A percentile compares a stretch with the other conserved stretches of the same genome.
Conservation (phyloP, 805 yeast genomes). For the Saccharomyces kudriavzevii region DNA sequence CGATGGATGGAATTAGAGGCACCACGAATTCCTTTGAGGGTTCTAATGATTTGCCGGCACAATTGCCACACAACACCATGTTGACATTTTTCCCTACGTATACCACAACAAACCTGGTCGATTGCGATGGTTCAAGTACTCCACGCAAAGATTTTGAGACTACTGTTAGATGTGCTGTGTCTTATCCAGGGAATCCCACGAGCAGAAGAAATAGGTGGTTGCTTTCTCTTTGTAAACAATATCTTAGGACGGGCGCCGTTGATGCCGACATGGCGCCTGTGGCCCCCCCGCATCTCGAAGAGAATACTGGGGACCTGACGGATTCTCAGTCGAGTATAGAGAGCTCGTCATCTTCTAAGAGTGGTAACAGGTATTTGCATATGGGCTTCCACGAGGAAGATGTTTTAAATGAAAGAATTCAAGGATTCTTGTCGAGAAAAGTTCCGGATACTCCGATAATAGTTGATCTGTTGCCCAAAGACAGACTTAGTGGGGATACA, state of each 20-base stretch:
- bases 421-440: conserved; percentile 61
- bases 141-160: conserved; percentile 36
- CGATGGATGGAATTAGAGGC: conserved; percentile 35
- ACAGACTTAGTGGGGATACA: conserved; percentile 22
- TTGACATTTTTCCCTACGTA: conserved; percentile 56
- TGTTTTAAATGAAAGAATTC: conserved; percentile 53
- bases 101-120: conserved; percentile 29
- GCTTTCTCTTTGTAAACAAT: conserved; percentile 59
- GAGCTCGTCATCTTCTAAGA: not conserved
- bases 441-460: conserved; percentile 49
- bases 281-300: not conserved
- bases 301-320: not conserved
- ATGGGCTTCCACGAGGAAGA: conserved; percentile 31
- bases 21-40: conserved; percentile 8
- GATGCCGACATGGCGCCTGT: not conserved
- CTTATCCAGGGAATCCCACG: conserved; percentile 54
- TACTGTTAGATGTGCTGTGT: conserved; percentile 64
- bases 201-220: conserved; percentile 64
- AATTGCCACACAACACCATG: conserved; percentile 49
- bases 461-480: conserved; percentile 40
- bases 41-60: conserved; percentile 1
- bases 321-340: not conserved
- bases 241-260: conserved; percentile 11
- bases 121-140: not conserved
- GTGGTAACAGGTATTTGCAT: not conserved